Conservation (phyloP, 1,284 basidiomycete species). For the Anthracocystis panici-leucophaei region DNA sequence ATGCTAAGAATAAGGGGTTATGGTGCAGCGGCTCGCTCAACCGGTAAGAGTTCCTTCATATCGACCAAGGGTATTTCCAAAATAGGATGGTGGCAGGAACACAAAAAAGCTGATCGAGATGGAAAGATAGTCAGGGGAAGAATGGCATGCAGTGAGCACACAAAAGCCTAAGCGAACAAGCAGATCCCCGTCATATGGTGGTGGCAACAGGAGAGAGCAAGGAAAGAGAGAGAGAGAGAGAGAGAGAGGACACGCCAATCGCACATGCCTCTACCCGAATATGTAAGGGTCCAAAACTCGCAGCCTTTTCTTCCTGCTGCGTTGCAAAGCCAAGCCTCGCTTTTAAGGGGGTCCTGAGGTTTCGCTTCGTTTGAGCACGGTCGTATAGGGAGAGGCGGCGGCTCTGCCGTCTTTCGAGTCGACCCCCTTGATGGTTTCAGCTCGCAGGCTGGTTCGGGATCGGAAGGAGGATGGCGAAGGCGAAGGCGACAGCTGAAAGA, state of each 20-base stretch:
- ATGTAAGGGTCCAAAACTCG: constrained; percentile 12
- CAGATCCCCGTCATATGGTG: background rate
- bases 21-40: background rate
- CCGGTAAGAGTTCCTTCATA: background rate
- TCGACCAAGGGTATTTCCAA: background rate
- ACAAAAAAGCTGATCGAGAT: background rate
- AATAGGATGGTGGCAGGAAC: background rate
- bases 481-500: background rate
- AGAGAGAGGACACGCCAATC: background rate
- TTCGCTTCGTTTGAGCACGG: too few species aligned
- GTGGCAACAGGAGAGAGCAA: background rate
- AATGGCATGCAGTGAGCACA: constrained; percentile 7
- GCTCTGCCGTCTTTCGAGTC: too few species aligned
- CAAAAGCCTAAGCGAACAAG: constrained; percentile 9
- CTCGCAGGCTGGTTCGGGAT: too few species aligned
- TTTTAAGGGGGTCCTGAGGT: too few species aligned
- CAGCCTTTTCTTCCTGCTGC: background rate
- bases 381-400: too few species aligned
- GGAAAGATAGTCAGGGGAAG: constrained; percentile 6
- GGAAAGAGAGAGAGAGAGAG: background rate
- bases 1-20: background rate
- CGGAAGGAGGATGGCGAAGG: background rate
- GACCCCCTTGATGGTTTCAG: too few species aligned
- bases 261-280: constrained; percentile 9
- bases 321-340: background rate